Evolutionary conservation across 1,139 yeast species (phyloP), one percentile per base, ranked within the genome.

Genomic region (Nakaseomyces sp.): DNA sequence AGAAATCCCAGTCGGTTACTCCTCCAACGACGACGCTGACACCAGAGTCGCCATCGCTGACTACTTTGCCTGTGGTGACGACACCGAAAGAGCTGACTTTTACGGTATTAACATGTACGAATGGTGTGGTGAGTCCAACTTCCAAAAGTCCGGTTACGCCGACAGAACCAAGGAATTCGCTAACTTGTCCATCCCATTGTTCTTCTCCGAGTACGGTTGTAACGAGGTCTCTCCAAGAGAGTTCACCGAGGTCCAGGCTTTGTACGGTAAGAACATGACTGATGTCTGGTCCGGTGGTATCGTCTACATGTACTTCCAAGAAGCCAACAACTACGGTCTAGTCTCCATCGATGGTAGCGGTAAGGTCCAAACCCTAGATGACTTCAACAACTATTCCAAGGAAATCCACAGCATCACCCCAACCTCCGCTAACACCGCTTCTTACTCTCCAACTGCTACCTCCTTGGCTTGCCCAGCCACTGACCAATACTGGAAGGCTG

Each of bases 71-170:
- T 83, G 91, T 69, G 91, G 91, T 64, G 76, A 72, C 49, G 67
- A 64, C 22, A 80, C 73, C 44, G 80, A 65, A 39, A 73, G 73
- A 54, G 93, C 93, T 45, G 96, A 88, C 66, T 86, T 88, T 71
- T 87, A 84, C 64, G 96, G 95, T 70, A 80, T 87, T 60, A 88
- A 88, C 76, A 84, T 84, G 87, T 88, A 88, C 72, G 93, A 84
- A 70, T 88, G 96, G 96, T 88, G 96, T 74, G 96, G 96, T 53
- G 57, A 66, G 39, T 77, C 91, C 22, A 64, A 77, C 46, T 88
- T 71, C 70, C 50, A 65, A 40, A 50, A 61, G 15, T 84, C 95
- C 39, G 96, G 96, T 53, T 88, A 82, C 70, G 64, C 69, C 51
- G 79, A 70, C 51, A 78, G 89, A 68, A 85, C 95, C 38, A 67